Percentiles rank a stretch among this genome's conserved stretches.
phyloP scores from a whole-genome alignment of 2,329 filamentous ascomycete species.

The Colletotrichum incanum region DNA sequence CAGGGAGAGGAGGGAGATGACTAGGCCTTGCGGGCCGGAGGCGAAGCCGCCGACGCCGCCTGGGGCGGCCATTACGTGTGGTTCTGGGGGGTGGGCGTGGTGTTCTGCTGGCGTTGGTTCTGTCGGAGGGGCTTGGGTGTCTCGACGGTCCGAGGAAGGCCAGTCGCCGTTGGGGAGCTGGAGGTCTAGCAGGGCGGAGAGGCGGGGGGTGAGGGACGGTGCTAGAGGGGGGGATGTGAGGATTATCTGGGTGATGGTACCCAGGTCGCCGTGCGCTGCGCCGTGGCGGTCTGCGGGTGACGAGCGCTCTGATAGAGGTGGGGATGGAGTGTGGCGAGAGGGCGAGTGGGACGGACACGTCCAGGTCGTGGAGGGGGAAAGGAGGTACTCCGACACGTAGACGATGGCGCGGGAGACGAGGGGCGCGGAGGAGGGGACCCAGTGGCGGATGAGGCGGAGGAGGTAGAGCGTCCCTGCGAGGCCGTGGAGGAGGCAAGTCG shows the following conservation, averaged over 20 bases:
- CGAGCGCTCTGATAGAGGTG: background rate
- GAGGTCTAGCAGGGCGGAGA: conserved; percentile 70
- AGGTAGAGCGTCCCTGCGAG: conserved; percentile 79
- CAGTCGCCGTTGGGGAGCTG: conserved; percentile 77
- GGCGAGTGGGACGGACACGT: conserved; percentile 3
- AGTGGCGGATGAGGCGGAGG: conserved; percentile 73
- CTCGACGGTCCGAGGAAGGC: conserved; percentile 63
- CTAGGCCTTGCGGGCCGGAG: conserved; percentile 76
- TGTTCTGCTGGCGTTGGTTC: conserved; percentile 51
- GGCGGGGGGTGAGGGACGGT: conserved; percentile 64
- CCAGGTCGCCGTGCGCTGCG: conserved; percentile 77
- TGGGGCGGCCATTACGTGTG: conserved; percentile 53
- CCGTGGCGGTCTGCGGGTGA: conserved; percentile 61
- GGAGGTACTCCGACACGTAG: conserved; percentile 72
- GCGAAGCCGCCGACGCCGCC: conserved; percentile 76
- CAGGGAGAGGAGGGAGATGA: conserved; percentile 71
- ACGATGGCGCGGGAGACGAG: conserved; percentile 69
- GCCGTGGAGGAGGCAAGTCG: conserved; percentile 77
- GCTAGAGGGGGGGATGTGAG: conserved; percentile 71
- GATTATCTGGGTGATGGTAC: conserved; percentile 80
- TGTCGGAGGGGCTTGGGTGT: conserved; percentile 53
- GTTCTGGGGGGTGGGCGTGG: conserved; percentile 56
- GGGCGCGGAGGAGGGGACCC: conserved; percentile 65
- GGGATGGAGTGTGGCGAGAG: background rate
- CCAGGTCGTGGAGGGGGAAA: conserved; percentile 53